Evolutionary conservation across 176 grass and related monocot genomes (phyloP).

Genomic region (Urochloa ruziziensis): DNA sequence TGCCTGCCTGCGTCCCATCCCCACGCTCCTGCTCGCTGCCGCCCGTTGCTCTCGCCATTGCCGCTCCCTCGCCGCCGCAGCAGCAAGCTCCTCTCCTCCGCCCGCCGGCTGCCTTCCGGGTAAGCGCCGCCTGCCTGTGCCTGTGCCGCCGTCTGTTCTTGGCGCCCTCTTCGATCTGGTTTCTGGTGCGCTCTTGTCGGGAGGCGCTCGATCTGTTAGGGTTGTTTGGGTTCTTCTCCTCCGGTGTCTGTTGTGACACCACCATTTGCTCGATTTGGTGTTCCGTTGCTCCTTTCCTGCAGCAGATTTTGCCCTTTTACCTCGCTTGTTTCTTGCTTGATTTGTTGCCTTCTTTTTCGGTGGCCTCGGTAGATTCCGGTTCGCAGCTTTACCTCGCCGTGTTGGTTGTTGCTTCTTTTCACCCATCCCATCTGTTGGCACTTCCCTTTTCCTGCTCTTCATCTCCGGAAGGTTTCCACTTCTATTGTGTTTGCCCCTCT

Average conservation of each 20-base stretch:
- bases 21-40: neutral
- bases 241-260: neutral
- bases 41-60: constrained; percentile 18
- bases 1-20: neutral
- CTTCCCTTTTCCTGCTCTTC: neutral
- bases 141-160: neutral
- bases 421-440: neutral
- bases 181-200: constrained; percentile 4
- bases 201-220: constrained; percentile 26
- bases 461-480: neutral
- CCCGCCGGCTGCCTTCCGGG: constrained; percentile 20
- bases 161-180: neutral
- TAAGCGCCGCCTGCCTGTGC: neutral
- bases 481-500: neutral
- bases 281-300: neutral
- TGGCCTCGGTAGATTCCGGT: neutral
- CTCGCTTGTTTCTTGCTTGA: neutral
- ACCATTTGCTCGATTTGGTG: constrained; percentile 36
- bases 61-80: neutral
- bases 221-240: neutral
- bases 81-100: neutral
- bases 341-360: neutral
- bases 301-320: constrained; percentile 21
- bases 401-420: neutral
- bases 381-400: neutral